Evolutionary conservation across 148 eudicot genomes (phyloP).

Genomic region (Chenopodium quinoa): DNA sequence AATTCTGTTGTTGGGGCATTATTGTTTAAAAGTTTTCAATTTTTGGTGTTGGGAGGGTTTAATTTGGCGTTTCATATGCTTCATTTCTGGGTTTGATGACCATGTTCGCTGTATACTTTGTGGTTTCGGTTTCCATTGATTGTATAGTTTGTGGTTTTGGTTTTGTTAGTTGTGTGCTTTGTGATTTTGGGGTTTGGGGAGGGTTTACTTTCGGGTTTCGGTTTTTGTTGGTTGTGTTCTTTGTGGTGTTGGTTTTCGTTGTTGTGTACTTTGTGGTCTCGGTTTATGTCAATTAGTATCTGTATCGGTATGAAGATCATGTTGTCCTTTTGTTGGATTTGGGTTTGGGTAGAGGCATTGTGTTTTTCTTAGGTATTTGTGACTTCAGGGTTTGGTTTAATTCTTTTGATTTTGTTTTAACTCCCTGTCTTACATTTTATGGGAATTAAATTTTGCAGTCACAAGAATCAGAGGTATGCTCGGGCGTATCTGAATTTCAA

Average conservation of each 20-base stretch:
- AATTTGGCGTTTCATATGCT: not conserved
- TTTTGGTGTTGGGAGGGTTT: not conserved
- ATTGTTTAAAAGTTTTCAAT: not conserved
- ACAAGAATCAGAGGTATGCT: conserved; percentile 36
- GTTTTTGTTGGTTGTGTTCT: not conserved
- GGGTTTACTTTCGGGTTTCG: no score
- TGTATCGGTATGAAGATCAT: not conserved
- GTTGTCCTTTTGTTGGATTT: not conserved
- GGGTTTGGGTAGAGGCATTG: not conserved
- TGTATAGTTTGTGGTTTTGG: not conserved
- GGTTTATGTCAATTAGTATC: not conserved
- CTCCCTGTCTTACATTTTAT: not conserved
- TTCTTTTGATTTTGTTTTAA: not conserved
- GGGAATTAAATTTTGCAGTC: conserved; percentile 25
- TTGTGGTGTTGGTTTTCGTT: not conserved
- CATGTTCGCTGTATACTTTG: not conserved
- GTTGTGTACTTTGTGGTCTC: not conserved
- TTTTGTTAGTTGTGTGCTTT: not conserved
- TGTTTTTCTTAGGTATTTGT: not conserved
- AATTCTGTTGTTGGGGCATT: not conserved
- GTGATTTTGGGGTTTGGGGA: not conserved
- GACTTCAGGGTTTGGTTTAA: not conserved
- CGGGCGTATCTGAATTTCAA: conserved; percentile 45
- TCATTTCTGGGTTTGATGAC: not conserved
- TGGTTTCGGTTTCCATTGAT: not conserved